phyloP scores from a whole-genome alignment of 2,329 filamentous ascomycete genomes.

The Fusarium illudens region DNA sequence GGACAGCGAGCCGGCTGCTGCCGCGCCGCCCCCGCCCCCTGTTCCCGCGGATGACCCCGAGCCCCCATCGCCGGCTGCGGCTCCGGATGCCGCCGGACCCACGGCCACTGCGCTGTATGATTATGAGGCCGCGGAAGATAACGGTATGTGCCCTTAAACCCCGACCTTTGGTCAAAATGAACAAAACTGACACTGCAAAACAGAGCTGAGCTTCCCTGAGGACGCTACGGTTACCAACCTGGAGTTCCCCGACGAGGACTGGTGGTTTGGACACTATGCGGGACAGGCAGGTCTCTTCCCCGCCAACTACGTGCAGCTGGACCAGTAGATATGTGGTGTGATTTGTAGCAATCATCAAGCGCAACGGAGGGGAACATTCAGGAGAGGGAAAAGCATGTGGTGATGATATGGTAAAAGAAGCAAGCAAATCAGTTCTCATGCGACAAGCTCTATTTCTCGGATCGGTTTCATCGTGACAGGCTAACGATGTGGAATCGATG shows the following conservation, averaged over 20 bases:
- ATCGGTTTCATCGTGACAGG: neutral
- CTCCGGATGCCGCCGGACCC: conserved; percentile 57
- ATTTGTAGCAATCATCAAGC: conserved; percentile 8
- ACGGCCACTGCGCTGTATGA: conserved; percentile 91
- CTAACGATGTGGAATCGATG: neutral
- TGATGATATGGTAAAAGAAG: conserved; percentile 32
- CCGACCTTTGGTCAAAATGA: neutral
- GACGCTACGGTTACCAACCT: conserved; percentile 82
- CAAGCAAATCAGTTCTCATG: conserved; percentile 35
- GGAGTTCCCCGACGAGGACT: conserved; percentile 97
- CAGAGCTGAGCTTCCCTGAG: conserved; percentile 84
- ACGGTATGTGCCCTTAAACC: conserved; percentile 60
- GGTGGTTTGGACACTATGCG: conserved; percentile 92
- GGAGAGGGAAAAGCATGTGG: conserved; percentile 24
- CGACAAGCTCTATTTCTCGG: neutral
- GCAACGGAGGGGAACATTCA: conserved; percentile 1
- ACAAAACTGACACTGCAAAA: conserved; percentile 37
- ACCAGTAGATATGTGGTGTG: conserved; percentile 40
- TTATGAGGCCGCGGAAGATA: conserved; percentile 97
- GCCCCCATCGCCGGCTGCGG: conserved; percentile 49
- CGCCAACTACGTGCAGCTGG: conserved; percentile 72
- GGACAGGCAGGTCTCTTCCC: conserved; percentile 87
- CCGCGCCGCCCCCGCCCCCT: conserved; percentile 43
- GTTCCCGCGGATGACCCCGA: conserved; percentile 48
- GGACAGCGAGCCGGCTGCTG: conserved; percentile 60